phyloP scores from a whole-genome alignment of 495 filamentous ascomycete genomes.

The Penicillium argentinense region DNA sequence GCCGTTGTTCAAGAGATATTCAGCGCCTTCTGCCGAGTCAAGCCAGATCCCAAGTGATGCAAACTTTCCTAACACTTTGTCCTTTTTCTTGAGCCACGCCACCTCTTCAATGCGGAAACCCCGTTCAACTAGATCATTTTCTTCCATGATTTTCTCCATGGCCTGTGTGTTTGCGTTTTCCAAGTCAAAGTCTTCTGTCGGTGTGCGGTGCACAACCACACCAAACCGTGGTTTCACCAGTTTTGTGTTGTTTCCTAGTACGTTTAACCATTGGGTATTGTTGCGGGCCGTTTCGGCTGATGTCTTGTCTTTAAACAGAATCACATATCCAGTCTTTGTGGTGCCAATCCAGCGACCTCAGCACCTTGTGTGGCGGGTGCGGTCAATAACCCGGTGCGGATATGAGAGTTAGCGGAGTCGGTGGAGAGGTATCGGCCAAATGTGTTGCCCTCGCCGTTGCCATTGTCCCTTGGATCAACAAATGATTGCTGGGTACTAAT shows the following conservation, averaged over 20 bases:
- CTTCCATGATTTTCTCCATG: conserved; percentile 22
- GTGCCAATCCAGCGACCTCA: conserved; percentile 17
- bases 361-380: conserved; percentile 10
- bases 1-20: conserved; percentile 20
- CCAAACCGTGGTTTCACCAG: conserved; percentile 20
- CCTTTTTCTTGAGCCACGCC: conserved; percentile 21
- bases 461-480: conserved; percentile 20
- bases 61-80: conserved; percentile 20
- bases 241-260: conserved; percentile 21
- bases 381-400: conserved; percentile 13
- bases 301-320: conserved; percentile 20
- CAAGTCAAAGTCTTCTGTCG: conserved; percentile 22
- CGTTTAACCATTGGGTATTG: conserved; percentile 12
- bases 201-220: conserved; percentile 23
- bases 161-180: conserved; percentile 5
- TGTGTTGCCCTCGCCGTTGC: conserved; percentile 10
- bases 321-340: conserved; percentile 23
- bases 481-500: conserved; percentile 21
- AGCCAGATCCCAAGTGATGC: conserved; percentile 24
- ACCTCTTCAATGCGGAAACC: conserved; percentile 24
- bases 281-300: conserved; percentile 16
- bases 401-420: conserved; percentile 15
- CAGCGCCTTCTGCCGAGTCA: conserved; percentile 21
- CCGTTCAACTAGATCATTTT: conserved; percentile 20
- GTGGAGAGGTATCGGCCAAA: conserved; percentile 23